Percentiles rank a stretch among this genome's conserved stretches.
Conservation (phyloP, 176 grass and related monocot genomes). For the Eleusine indica region DNA sequence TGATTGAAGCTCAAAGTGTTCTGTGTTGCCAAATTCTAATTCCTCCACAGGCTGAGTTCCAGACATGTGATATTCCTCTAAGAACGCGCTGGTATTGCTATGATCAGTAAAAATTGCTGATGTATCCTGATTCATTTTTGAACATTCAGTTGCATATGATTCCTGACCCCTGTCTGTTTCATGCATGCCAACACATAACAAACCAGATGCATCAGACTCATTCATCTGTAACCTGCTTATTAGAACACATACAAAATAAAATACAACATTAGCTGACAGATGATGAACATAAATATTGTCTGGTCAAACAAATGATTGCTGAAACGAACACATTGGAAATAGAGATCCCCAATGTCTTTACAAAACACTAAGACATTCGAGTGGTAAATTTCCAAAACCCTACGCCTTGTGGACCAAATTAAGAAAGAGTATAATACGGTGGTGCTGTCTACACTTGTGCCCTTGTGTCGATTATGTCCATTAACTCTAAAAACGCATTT, state of each 20-base stretch:
- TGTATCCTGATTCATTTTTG: slow-evolving; percentile 51
- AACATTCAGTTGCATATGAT: slow-evolving; percentile 43
- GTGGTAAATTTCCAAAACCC: background rate
- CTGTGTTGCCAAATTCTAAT: slow-evolving; percentile 31
- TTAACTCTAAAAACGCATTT: background rate
- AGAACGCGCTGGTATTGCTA: slow-evolving; percentile 37
- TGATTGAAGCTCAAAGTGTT: slow-evolving; percentile 41
- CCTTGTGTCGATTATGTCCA: background rate
- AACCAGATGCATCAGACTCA: slow-evolving; percentile 36
- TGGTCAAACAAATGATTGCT: background rate
- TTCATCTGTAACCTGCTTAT: slow-evolving; percentile 49
- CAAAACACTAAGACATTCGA: background rate
- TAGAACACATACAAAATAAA: slow-evolving; percentile 21
- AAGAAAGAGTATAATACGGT: background rate
- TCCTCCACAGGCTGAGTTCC: slow-evolving; percentile 44
- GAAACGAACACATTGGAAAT: slow-evolving; percentile 12
- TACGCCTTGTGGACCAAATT: background rate
- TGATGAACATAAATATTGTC: slow-evolving; percentile 4
- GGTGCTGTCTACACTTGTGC: background rate
- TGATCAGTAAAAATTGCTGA: slow-evolving; percentile 54
- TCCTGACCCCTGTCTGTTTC: slow-evolving; percentile 38
- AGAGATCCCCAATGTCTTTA: background rate
- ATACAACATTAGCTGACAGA: slow-evolving; percentile 31
- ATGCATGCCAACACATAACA: slow-evolving; percentile 49
- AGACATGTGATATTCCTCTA: slow-evolving; percentile 47